phyloP scores from a whole-genome alignment of 345 rosid genomes.

The Sisymbrium altissimum region DNA sequence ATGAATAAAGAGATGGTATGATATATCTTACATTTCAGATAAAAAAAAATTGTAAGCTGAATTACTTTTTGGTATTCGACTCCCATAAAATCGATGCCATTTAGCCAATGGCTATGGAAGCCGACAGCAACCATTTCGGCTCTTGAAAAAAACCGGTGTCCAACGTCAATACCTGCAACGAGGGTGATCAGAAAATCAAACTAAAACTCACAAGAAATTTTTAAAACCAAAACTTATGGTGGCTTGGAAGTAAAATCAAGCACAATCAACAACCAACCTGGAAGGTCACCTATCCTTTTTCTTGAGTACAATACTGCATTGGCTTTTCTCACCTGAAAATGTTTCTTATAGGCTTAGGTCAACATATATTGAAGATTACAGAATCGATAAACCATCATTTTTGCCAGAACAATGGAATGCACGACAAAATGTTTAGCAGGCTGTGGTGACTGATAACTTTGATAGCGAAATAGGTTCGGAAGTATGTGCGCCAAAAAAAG shows the following conservation, averaged over 20 bases:
- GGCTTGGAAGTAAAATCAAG: background rate
- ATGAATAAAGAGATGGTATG: background rate
- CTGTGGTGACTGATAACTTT: background rate
- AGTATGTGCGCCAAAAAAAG: no score
- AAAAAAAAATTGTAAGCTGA: background rate
- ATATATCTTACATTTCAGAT: background rate
- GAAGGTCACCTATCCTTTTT: conserved; percentile 68
- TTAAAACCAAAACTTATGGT: background rate
- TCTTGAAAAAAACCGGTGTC: conserved; percentile 85
- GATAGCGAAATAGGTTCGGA: background rate
- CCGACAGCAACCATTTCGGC: conserved; percentile 95
- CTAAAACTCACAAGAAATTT: background rate
- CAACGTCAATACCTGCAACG: conserved; percentile 73
- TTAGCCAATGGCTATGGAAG: conserved; percentile 89
- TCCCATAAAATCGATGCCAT: conserved; percentile 92
- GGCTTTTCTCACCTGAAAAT: conserved; percentile 50
- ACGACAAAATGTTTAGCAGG: background rate
- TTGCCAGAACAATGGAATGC: background rate
- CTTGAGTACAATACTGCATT: conserved; percentile 47
- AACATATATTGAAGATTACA: background rate
- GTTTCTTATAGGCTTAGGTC: background rate
- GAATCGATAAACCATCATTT: background rate
- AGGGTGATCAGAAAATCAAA: background rate
- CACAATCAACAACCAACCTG: conserved; percentile 50
- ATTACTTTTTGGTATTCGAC: conserved; percentile 47